Evolutionary conservation across 768 basidiomycete species (phyloP).

Genomic region (Mycena rosella): DNA sequence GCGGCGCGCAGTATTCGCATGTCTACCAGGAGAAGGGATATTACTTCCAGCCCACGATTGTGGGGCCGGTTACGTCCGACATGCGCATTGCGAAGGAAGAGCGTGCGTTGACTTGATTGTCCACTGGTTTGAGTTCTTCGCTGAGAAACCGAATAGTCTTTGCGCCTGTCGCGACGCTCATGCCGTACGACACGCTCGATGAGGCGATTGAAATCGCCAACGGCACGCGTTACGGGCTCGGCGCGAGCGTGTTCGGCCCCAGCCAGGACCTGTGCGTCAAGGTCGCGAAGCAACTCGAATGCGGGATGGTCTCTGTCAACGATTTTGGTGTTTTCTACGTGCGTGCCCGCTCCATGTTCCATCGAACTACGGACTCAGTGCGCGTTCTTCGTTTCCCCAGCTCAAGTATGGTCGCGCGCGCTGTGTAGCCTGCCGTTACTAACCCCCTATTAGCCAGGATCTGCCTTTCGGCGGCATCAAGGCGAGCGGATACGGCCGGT

Average conservation of each 20-base stretch:
- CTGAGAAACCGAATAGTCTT: conserved; percentile 69
- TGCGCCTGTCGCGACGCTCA: conserved; percentile 90
- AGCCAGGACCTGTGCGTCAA: conserved; percentile 82
- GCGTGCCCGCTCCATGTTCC: conserved; percentile 46
- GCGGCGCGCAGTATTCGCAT: conserved; percentile 77
- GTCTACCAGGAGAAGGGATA: conserved; percentile 77
- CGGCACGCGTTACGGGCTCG: conserved; percentile 88
- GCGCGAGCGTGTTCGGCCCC: conserved; percentile 94
- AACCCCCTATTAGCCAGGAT: conserved; percentile 70
- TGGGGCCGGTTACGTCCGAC: conserved; percentile 78
- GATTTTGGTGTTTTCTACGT: conserved; percentile 94
- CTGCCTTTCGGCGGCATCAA: conserved; percentile 97
- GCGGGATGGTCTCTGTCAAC: conserved; percentile 98
- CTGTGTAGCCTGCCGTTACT: conserved; percentile 5
- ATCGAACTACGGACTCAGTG: conserved; percentile 27
- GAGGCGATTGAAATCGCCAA: conserved; percentile 93
- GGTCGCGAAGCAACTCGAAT: conserved; percentile 86
- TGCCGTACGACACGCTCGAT: conserved; percentile 86
- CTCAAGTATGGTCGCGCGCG: conserved; percentile 66
- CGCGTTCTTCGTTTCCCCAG: conserved; percentile 48
- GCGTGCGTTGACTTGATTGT: conserved; percentile 57
- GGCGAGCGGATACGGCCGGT: conserved; percentile 92
- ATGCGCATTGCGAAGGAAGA: conserved; percentile 88
- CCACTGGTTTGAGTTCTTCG: conserved; percentile 12
- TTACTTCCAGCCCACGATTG: conserved; percentile 90